Percentiles rank a stretch among this genome's conserved stretches.
Evolutionary conservation across 805 yeast species (phyloP).

Genomic region (Suhomyces sp.): DNA sequence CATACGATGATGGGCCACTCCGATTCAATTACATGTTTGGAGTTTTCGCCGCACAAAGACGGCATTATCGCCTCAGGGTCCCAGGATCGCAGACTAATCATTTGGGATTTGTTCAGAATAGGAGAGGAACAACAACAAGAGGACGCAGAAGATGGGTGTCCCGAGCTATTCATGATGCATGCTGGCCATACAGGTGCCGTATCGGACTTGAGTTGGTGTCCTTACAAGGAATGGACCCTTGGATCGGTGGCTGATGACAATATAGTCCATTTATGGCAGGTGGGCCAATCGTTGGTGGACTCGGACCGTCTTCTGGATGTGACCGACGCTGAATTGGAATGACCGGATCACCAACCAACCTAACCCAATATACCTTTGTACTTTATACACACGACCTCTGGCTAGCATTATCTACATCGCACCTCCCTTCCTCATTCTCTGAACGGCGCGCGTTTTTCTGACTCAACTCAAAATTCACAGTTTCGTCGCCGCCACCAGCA

Average conservation of each 20-base stretch:
- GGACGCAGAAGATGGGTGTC: constrained; percentile 88
- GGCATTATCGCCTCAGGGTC: constrained; percentile 77
- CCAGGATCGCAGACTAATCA: constrained; percentile 69
- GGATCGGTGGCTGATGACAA: constrained; percentile 64
- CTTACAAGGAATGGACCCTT: constrained; percentile 70
- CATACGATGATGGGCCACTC: constrained; percentile 83
- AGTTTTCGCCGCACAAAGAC: constrained; percentile 75
- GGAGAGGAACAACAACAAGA: constrained; percentile 86
- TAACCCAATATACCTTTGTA: neutral
- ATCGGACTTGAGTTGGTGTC: constrained; percentile 69
- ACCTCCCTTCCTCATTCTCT: neutral
- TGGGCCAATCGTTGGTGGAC: constrained; percentile 29
- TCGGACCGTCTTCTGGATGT: constrained; percentile 12
- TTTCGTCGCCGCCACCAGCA: neutral
- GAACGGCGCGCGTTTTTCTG: neutral
- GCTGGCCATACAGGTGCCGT: constrained; percentile 85
- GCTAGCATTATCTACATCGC: neutral
- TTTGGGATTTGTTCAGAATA: constrained; percentile 77
- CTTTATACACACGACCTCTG: neutral
- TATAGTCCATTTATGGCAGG: constrained; percentile 59
- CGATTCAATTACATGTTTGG: constrained; percentile 65
- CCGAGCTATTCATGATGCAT: constrained; percentile 87
- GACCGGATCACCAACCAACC: neutral
- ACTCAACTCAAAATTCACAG: neutral
- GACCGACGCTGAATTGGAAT: constrained; percentile 25